Base-by-base conservation (phyloP, 495 filamentous ascomycete species). In the Rostrohypoxylon terebratum region DNA sequence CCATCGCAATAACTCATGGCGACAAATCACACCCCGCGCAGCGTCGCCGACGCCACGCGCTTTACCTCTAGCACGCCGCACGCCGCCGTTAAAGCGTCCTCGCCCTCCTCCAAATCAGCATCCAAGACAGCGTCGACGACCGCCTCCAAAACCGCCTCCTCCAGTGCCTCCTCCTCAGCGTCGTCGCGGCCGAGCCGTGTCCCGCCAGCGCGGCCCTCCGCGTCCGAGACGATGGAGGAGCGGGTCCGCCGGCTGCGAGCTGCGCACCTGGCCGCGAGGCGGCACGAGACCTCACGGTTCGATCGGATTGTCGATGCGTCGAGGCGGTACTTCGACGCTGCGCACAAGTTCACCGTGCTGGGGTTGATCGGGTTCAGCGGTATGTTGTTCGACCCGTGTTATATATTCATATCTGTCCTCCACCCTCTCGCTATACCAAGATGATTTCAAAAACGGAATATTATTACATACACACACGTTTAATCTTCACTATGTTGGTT, bases 51-150 rank as follows among this genome's bases (percentile, higher is more conserved):
- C 83, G 94, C 96, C 66, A 99, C 96, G 78, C 90, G 95, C 68
- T 99, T 99, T 87, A 98, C 95, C 57, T 88, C 94, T 33, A 97
- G 93, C 44, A 92, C 90, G 58, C 94, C 94, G 14, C 94, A 97
- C 84, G 94, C 93, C 70, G 87, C 86, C 80, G 90, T 91, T 72
- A 92, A 93, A 76, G 78, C 88, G 55, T 34, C 65, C 58, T 75
- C 69, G 18, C 36, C 78, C 51, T 58, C 66, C 18, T 66, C 81
- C 23, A 81, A 28, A 28, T 4, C 28, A 28, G 28, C 28, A 28
- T 28, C 28, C 28, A 28, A 28, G 28, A 28, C 28, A 28, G 28
- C 28, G 28, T 28, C 28, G 28, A 28, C 28, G 28, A 28, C 75
- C 18, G 72, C 77, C 33, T 59, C 67, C 47, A 50, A 25, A 13